Conservation (phyloP, 257 asterid species). For the Primulina huaijiensis region DNA sequence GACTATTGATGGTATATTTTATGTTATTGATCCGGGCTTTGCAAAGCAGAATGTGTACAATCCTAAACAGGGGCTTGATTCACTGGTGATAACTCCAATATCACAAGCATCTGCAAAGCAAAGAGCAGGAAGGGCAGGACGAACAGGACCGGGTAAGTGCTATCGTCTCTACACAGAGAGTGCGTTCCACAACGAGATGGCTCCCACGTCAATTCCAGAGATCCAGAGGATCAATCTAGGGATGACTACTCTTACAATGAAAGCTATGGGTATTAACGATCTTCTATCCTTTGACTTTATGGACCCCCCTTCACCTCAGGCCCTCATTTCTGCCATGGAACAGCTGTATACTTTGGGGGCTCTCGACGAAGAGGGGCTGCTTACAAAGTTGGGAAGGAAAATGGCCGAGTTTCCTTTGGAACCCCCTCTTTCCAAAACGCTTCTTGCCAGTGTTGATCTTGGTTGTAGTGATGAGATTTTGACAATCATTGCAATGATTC, state of each 20-base stretch:
- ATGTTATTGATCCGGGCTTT: conserved; percentile 91
- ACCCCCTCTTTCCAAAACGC: conserved; percentile 90
- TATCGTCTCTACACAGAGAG: conserved; percentile 93
- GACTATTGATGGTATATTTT: conserved; percentile 92
- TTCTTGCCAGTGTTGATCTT: conserved; percentile 89
- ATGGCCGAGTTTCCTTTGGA: conserved; percentile 98
- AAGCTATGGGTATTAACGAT: conserved; percentile 96
- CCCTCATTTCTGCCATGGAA: conserved; percentile 93
- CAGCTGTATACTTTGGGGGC: conserved; percentile 92
- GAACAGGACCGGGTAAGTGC: conserved; percentile 95
- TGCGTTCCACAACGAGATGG: conserved; percentile 96
- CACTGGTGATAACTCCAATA: conserved; percentile 88
- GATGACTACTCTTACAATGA: conserved; percentile 71
- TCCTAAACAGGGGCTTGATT: conserved; percentile 91
- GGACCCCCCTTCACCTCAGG: conserved; percentile 97
- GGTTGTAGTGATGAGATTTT: conserved; percentile 93
- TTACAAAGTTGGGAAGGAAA: conserved; percentile 87
- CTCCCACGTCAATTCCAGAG: conserved; percentile 86
- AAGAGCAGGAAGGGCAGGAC: conserved; percentile 91
- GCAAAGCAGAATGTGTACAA: conserved; percentile 96
- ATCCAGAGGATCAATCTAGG: conserved; percentile 96
- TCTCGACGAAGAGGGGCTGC: conserved; percentile 88
- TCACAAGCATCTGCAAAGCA: conserved; percentile 99
- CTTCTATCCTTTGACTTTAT: conserved; percentile 83
- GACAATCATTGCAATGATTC: conserved; percentile 91